These are phyloP conservation scores for Herpetomonas samuelpessoai DNA, from an alignment of 208 protist genomes.

Conservation along the genomic window DNA sequence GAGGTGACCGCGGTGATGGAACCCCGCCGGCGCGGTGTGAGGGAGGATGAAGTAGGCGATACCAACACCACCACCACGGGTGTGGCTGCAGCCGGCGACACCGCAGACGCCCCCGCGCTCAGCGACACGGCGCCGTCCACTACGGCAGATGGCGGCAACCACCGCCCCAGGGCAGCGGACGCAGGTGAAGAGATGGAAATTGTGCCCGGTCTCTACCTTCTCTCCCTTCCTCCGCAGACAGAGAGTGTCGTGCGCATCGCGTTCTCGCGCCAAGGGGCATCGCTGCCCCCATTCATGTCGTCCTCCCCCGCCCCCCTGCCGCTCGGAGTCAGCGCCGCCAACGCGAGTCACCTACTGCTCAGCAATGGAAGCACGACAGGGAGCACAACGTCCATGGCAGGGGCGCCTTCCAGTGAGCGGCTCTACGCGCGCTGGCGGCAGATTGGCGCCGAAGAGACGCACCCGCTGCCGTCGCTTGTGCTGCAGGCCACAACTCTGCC, in stretches of 20 bases:
- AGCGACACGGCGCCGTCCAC: slow-evolving; percentile 1
- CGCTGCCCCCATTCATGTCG: too few relatives aligned
- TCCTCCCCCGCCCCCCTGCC: too few relatives aligned
- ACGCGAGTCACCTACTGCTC: too few relatives aligned
- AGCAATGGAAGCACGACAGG: too few relatives aligned
- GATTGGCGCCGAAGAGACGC: slow-evolving; percentile 61
- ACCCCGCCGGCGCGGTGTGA: background rate
- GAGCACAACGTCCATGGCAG: background rate
- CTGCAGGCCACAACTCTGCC: slow-evolving; percentile 33
- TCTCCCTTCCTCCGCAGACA: slow-evolving; percentile 25
- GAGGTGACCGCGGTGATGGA: slow-evolving; percentile 1
- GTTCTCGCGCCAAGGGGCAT: too few relatives aligned
- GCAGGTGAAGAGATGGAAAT: background rate
- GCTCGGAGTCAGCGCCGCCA: too few relatives aligned
- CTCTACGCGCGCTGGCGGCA: slow-evolving; percentile 65
- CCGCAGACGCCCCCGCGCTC: background rate
- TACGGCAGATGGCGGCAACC: background rate
- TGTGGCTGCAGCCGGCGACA: too few relatives aligned
- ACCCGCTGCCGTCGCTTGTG: slow-evolving; percentile 65
- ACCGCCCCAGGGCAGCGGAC: background rate
- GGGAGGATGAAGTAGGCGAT: background rate
- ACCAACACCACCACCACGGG: too few relatives aligned
- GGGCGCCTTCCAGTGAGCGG: slow-evolving; percentile 9
- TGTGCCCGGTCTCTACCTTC: slow-evolving; percentile 17
- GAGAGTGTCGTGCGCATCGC: slow-evolving; percentile 30